These are phyloP conservation scores for Calonectria pauciramosa DNA, from an alignment of 2,329 filamentous ascomycete species.

Conservation along the genomic window DNA sequence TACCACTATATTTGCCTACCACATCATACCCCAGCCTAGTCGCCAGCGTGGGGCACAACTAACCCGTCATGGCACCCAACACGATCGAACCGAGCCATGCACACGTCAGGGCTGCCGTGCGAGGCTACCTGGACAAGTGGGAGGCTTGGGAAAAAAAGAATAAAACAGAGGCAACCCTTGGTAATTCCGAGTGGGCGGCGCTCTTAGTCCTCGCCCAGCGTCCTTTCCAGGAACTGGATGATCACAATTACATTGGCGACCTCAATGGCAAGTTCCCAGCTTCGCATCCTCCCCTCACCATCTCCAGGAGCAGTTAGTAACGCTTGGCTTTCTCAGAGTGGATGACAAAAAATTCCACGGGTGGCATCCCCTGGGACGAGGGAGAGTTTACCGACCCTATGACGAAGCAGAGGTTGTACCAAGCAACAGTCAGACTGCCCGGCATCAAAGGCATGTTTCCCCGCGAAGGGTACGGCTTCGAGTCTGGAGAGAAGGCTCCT, in stretches of 20 bases:
- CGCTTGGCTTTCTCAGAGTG: slow-evolving; percentile 20
- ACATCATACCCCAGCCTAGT: background rate
- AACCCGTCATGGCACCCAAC: slow-evolving; percentile 4
- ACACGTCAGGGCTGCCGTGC: background rate
- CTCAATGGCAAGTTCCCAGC: slow-evolving; percentile 44
- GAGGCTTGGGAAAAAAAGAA: slow-evolving; percentile 51
- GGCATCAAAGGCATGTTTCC: slow-evolving; percentile 42
- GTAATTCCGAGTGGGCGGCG: slow-evolving; percentile 40
- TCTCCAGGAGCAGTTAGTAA: background rate
- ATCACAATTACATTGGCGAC: slow-evolving; percentile 46
- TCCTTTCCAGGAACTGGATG: slow-evolving; percentile 40
- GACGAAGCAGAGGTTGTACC: slow-evolving; percentile 36
- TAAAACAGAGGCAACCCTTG: slow-evolving; percentile 25
- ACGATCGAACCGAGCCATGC: background rate
- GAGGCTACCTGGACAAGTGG: slow-evolving; percentile 7
- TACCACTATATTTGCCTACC: background rate
- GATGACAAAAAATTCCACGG: slow-evolving; percentile 23
- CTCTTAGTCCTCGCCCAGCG: slow-evolving; percentile 57
- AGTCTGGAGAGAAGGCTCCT: slow-evolving; percentile 45
- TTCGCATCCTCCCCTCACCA: background rate
- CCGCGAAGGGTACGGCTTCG: slow-evolving; percentile 52
- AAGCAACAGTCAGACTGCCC: slow-evolving; percentile 42
- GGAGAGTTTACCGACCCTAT: background rate
- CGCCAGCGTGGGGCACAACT: background rate
- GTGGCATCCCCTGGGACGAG: slow-evolving; percentile 1